phyloP scores from a whole-genome alignment of 208 protist genomes.

The Acanthamoeba rhysodes region DNA sequence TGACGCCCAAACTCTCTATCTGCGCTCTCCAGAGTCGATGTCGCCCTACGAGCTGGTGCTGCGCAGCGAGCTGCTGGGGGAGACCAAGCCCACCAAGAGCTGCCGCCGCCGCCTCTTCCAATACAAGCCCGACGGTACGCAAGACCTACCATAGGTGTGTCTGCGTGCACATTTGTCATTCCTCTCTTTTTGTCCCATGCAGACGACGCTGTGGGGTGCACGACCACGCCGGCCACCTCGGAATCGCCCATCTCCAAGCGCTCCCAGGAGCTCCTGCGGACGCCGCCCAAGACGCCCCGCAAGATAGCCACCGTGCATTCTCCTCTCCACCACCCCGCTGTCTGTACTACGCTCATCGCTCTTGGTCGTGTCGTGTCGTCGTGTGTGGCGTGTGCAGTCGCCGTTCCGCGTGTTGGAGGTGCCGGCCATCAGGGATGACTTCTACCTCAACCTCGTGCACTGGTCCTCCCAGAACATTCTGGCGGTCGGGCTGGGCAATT shows the following conservation, averaged over 20 bases:
- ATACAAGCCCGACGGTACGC: neutral
- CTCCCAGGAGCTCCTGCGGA: constrained; percentile 76
- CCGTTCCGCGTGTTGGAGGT: constrained; percentile 85
- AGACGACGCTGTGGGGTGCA: neutral
- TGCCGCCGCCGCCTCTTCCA: constrained; percentile 3
- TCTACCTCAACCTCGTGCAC: constrained; percentile 94
- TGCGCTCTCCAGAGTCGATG: neutral
- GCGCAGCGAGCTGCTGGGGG: constrained; percentile 51
- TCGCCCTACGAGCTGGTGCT: constrained; percentile 48
- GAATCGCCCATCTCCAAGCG: constrained; percentile 66
- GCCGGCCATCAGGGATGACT: constrained; percentile 91
- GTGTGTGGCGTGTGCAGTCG: neutral
- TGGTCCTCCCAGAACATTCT: constrained; percentile 91
- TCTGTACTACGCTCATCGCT: neutral
- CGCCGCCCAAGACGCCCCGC: constrained; percentile 73
- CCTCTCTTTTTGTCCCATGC: neutral
- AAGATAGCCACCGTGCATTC: constrained; percentile 79
- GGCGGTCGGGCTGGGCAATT: constrained; percentile 87
- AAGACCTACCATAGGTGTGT: neutral
- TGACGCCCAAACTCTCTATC: neutral
- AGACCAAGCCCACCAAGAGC: neutral
- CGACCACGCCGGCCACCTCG: constrained; percentile 1
- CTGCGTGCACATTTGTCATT: no score
- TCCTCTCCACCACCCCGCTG: neutral
- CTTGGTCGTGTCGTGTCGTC: no score